These are phyloP conservation scores for Stylosanthes scabra DNA, from an alignment of 331 rosid species.

Conservation along the genomic window DNA sequence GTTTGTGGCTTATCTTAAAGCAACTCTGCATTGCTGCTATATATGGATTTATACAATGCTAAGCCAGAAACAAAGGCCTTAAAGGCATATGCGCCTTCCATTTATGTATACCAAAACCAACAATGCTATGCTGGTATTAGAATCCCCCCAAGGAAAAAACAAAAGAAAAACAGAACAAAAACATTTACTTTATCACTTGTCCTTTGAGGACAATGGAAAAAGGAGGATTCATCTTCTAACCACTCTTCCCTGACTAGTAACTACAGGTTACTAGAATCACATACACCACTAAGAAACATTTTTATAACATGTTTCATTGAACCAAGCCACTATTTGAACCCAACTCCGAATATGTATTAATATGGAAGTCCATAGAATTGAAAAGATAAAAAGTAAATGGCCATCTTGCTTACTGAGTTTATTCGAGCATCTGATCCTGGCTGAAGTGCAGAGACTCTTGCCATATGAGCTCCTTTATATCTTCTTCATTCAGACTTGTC, in stretches of 20 bases:
- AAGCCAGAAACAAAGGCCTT: conserved; percentile 40
- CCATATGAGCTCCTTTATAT: conserved; percentile 94
- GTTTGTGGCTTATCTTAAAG: conserved; percentile 32
- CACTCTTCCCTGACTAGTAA: conserved; percentile 14
- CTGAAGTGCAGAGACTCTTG: conserved; percentile 69
- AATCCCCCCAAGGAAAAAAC: conserved; percentile 13
- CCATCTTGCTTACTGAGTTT: conserved; percentile 18
- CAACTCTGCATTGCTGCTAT: conserved; percentile 37
- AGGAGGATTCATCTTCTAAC: conserved; percentile 51
- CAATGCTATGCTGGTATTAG: conserved; percentile 22
- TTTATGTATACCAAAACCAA: conserved; percentile 46
- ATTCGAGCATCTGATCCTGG: conserved; percentile 51
- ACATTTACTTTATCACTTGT: background rate
- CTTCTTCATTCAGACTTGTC: conserved; percentile 79
- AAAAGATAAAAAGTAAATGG: conserved; percentile 14
- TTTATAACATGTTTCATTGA: conserved; percentile 29
- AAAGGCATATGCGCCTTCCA: conserved; percentile 45
- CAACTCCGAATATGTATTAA: conserved; percentile 30
- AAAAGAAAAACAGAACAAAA: background rate
- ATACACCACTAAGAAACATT: conserved; percentile 30
- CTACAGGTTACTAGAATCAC: conserved; percentile 33
- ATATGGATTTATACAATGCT: conserved; percentile 47
- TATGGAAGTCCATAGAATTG: conserved; percentile 37
- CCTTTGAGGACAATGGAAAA: conserved; percentile 16
- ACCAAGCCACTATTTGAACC: conserved; percentile 3